Conservation (phyloP, 192 early-diverging fungal species). For the Kickxella alabastrina region DNA sequence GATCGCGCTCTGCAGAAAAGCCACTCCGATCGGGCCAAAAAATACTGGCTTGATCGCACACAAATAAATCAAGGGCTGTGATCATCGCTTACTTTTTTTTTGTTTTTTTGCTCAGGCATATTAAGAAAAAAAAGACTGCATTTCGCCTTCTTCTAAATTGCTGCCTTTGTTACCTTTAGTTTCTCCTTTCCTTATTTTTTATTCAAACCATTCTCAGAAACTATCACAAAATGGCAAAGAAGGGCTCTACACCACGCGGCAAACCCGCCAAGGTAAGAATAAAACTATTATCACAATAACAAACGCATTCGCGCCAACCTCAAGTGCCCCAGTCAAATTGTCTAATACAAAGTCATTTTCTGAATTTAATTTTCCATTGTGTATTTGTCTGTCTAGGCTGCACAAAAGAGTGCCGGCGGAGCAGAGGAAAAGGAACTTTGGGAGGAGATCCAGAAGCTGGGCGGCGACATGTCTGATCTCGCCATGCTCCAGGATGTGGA, state of each 20-base stretch:
- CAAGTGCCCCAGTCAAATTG: conserved; percentile 5
- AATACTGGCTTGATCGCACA: neutral
- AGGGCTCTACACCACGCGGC: neutral
- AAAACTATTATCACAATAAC: neutral
- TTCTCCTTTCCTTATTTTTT: neutral
- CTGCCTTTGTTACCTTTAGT: neutral
- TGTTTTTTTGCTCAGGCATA: neutral
- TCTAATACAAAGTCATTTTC: too few relatives aligned
- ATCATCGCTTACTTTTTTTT: too few relatives aligned
- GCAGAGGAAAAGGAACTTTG: conserved; percentile 34
- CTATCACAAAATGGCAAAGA: conserved; percentile 16
- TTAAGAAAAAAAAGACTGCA: neutral
- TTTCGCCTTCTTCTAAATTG: neutral
- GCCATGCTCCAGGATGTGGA: conserved; percentile 56
- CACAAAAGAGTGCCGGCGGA: neutral
- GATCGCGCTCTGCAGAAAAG: neutral
- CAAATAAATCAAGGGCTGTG: neutral
- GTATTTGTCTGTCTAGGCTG: too few relatives aligned
- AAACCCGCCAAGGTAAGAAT: neutral
- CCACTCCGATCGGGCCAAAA: neutral
- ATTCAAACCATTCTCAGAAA: neutral
- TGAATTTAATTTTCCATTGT: too few relatives aligned
- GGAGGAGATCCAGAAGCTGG: conserved; percentile 63
- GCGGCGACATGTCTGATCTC: conserved; percentile 57
- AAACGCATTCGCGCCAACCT: neutral